Evolutionary conservation across 2,329 filamentous ascomycete species (phyloP).

Genomic region (Sordariomycetes sp.): DNA sequence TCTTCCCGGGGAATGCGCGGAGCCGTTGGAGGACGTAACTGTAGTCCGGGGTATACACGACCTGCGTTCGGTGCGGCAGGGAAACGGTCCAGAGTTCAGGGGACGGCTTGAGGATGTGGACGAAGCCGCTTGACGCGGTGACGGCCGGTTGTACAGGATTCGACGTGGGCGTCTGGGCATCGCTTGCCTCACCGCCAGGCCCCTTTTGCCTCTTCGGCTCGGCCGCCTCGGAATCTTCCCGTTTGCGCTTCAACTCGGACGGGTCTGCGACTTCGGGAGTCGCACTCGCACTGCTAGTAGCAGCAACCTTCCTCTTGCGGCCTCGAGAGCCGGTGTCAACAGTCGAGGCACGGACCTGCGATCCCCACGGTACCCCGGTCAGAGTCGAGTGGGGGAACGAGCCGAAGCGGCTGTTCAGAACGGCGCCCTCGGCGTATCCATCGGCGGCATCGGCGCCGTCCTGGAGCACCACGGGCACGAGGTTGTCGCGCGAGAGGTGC

Average conservation of each 20-base stretch:
- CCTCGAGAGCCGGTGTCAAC: conserved; percentile 89
- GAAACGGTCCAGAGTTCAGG: conserved; percentile 76
- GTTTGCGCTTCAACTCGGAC: conserved; percentile 18
- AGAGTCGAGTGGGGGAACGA: conserved; percentile 77
- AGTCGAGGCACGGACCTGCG: conserved; percentile 78
- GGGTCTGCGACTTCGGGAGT: conserved; percentile 14
- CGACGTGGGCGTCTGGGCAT: conserved; percentile 7
- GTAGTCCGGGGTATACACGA: conserved; percentile 80
- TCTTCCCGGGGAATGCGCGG: conserved; percentile 60
- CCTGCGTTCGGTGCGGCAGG: conserved; percentile 72
- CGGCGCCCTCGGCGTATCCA: conserved; percentile 50
- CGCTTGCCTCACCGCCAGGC: conserved; percentile 13
- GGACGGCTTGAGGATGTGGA: conserved; percentile 68
- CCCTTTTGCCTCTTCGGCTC: conserved; percentile 19
- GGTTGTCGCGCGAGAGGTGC: conserved; percentile 78
- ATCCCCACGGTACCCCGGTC: conserved; percentile 76
- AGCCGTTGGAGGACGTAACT: conserved; percentile 74
- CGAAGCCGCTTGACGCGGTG: conserved; percentile 56
- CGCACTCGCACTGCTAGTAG: neutral
- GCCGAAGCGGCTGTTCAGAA: conserved; percentile 87
- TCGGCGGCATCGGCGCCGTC: conserved; percentile 29
- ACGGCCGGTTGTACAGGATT: conserved; percentile 33
- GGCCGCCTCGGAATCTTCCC: conserved; percentile 14
- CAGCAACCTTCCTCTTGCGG: conserved; percentile 46
- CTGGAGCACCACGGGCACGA: conserved; percentile 35